These are phyloP conservation scores for Casaregolazyma lundiana DNA, from an alignment of 1,139 yeast species.

Conservation along the genomic window DNA sequence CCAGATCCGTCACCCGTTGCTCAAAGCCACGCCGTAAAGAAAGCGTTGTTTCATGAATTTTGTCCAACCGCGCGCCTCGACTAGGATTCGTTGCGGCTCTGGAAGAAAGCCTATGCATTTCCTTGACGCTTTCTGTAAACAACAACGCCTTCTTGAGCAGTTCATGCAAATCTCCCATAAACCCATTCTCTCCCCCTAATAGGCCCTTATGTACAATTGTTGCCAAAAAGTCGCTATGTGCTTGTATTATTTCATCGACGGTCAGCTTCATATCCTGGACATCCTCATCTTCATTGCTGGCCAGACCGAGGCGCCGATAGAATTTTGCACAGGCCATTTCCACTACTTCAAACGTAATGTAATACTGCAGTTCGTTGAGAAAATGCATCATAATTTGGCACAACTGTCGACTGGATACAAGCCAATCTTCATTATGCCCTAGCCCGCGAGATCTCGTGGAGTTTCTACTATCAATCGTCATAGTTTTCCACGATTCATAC, in stretches of 20 bases:
- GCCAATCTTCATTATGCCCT: constrained; percentile 29
- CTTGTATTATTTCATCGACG: constrained; percentile 35
- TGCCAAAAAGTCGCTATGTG: constrained; percentile 34
- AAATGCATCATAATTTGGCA: constrained; percentile 37
- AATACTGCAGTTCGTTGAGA: constrained; percentile 36
- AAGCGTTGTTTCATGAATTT: constrained; percentile 10
- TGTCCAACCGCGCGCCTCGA: constrained; percentile 3
- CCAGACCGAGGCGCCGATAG: constrained; percentile 24
- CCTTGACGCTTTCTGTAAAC: constrained; percentile 18
- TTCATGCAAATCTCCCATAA: constrained; percentile 34
- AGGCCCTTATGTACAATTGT: constrained; percentile 35
- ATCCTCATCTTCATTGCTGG: constrained; percentile 11
- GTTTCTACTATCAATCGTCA: constrained; percentile 24
- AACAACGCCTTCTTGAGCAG: constrained; percentile 26
- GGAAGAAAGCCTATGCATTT: constrained; percentile 23
- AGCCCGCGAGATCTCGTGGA: constrained; percentile 16
- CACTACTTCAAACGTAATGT: constrained; percentile 37
- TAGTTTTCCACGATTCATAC: constrained; percentile 43
- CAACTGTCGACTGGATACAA: constrained; percentile 10
- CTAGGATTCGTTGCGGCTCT: constrained; percentile 7
- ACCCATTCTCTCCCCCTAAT: constrained; percentile 31
- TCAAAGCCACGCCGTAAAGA: constrained; percentile 23
- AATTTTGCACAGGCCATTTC: constrained; percentile 38
- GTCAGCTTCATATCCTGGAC: constrained; percentile 27
- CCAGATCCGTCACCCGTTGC: constrained; percentile 23